Base-by-base conservation (phyloP, 768 basidiomycete species). In the Rhodotorula diobovata region DNA sequence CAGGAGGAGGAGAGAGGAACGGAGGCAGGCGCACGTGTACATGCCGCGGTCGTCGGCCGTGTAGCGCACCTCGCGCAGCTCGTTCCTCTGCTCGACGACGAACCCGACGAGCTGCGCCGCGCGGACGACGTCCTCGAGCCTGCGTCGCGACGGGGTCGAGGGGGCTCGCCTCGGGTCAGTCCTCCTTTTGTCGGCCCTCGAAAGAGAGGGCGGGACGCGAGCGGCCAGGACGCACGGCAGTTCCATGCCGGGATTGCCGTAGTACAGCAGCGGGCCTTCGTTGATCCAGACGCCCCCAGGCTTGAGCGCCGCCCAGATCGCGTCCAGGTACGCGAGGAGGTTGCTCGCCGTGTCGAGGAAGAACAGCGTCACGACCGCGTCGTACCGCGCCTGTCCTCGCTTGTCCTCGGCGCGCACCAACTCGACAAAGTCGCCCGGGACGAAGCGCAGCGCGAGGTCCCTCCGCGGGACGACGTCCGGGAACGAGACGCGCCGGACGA, bases 221-320 rank as follows among this genome's bases (percentile, higher is more conserved):
- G n/a, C 4, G 30, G 1, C 23, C 25, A n/a, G 34, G 37, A 50
- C 51, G 35, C 10, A 61, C 72, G 72, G 72, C 2, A 73, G 57
- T 35, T 68, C 72, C 72, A 73, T 73, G 25, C 20, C 60, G 30
- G 68, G 73, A 16, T 67, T 74, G 7, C 76, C 76, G 25, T 61
- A 70, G 62, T 71, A 76, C 45, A 89, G 81, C 30, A 89, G 80
- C 15, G 88, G 89, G 3, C 88, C 88, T 9, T 88, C 81, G 77
- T 90, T 90, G 77, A 89, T 85, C 89, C 88, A 90, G 16, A 79
- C 82, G 5, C 88, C 89, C 9, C 87, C 87, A 0, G 87, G 86
- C 45, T 82, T 82, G 25, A 90, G 83, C 32, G 88, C 82, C 21
- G 70, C 51, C 76, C 85, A 82, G 50, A 90, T 87, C 39, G 87